Evolutionary conservation across 768 basidiomycete species (phyloP).

Genomic region (Holtermanniella nyarrowii): DNA sequence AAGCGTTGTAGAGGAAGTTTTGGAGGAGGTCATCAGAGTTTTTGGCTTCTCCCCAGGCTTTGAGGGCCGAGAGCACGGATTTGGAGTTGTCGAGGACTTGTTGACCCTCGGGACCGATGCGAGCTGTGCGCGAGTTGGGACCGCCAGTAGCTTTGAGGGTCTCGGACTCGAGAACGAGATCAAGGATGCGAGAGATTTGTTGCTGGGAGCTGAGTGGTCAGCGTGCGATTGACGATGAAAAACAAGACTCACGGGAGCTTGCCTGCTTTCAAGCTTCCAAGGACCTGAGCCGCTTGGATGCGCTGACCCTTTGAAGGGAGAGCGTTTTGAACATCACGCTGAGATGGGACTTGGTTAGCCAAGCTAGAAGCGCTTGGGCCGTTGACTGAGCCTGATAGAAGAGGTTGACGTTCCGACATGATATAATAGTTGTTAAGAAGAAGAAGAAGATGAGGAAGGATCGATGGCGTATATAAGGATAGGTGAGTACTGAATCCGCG

Average conservation of each 20-base stretch:
- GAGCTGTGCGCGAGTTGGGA: constrained; percentile 33
- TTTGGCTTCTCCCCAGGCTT: constrained; percentile 41
- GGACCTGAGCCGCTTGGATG: constrained; percentile 33
- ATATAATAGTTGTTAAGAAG: neutral
- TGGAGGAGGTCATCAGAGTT: constrained; percentile 40
- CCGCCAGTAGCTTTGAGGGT: constrained; percentile 34
- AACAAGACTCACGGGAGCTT: constrained; percentile 35
- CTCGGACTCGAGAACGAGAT: constrained; percentile 33
- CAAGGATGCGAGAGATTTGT: constrained; percentile 36
- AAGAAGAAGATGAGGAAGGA: no score
- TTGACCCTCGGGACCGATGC: constrained; percentile 36
- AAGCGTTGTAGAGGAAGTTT: constrained; percentile 41
- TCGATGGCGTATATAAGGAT: no score
- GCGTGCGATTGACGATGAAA: constrained; percentile 1
- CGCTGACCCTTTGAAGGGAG: constrained; percentile 27
- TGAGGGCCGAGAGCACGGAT: constrained; percentile 32
- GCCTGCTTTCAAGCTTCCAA: constrained; percentile 38
- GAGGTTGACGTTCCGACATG: constrained; percentile 25
- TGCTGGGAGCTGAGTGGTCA: constrained; percentile 23
- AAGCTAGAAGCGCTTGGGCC: constrained; percentile 1
- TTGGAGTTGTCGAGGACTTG: constrained; percentile 37
- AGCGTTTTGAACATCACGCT: constrained; percentile 19
- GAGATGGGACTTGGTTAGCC: constrained; percentile 17
- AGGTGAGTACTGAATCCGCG: no score
- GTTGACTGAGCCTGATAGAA: constrained; percentile 23